Evolutionary conservation across 306 rosid genomes (phyloP).

Genomic region (Mimosa bimucronata): DNA sequence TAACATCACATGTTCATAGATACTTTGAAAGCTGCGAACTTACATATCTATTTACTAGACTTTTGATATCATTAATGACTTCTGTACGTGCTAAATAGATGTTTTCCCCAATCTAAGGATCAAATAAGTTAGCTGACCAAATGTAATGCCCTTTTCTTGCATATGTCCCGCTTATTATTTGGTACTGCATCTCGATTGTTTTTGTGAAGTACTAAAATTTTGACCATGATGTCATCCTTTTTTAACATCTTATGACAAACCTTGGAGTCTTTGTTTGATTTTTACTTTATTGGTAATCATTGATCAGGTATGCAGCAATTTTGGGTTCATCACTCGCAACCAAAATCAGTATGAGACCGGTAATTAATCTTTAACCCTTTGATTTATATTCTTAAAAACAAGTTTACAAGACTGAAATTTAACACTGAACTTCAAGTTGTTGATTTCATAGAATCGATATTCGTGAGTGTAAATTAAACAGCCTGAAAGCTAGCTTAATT

Average conservation of each 20-base stretch:
- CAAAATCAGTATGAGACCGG: slow-evolving; percentile 76
- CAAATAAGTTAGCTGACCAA: slow-evolving; percentile 22
- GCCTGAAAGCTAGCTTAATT: not conserved
- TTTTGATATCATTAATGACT: slow-evolving; percentile 11
- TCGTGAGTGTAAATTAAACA: not conserved
- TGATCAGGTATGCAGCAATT: slow-evolving; percentile 87
- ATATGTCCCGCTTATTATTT: slow-evolving; percentile 31
- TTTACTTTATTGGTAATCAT: slow-evolving; percentile 31
- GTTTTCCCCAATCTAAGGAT: slow-evolving; percentile 7
- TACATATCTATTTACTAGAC: not conserved
- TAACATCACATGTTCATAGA: not conserved
- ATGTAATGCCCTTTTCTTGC: slow-evolving; percentile 17
- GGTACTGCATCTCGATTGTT: slow-evolving; percentile 33
- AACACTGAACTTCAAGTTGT: slow-evolving; percentile 19
- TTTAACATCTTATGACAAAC: slow-evolving; percentile 31
- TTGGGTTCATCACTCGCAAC: slow-evolving; percentile 78
- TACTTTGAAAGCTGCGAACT: not conserved
- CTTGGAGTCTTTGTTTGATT: slow-evolving; percentile 20
- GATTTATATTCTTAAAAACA: slow-evolving; percentile 25
- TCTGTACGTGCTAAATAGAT: not conserved
- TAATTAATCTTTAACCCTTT: slow-evolving; percentile 47
- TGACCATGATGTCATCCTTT: slow-evolving; percentile 21
- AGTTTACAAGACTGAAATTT: not conserved
- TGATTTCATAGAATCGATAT: slow-evolving; percentile 16
- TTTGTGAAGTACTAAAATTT: slow-evolving; percentile 30